Evolutionary conservation across 2,329 filamentous ascomycete species (phyloP).

Genomic region (Pseudocercospora cruenta): DNA sequence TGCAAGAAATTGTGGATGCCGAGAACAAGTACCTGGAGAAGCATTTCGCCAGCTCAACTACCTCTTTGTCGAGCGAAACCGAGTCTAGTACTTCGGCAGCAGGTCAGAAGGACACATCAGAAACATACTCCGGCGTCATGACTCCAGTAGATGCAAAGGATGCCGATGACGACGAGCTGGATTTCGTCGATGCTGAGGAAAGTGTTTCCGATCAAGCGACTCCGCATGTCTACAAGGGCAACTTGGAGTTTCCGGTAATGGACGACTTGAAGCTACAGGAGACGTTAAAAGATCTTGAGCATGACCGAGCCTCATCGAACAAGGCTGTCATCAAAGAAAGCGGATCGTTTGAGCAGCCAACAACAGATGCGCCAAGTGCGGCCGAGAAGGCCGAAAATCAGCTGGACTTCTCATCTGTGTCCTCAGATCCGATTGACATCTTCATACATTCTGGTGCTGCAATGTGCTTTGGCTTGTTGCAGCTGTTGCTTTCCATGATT

Average conservation of each 20-base stretch:
- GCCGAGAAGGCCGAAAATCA: conserved; percentile 45
- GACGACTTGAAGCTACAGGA: conserved; percentile 34
- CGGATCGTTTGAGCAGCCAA: not conserved
- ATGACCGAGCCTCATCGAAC: not conserved
- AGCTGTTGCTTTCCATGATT: conserved; percentile 88
- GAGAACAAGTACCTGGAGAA: conserved; percentile 65
- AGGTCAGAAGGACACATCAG: conserved; percentile 12
- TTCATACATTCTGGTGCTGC: conserved; percentile 89
- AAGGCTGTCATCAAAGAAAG: conserved; percentile 10
- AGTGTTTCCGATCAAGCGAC: conserved; percentile 50
- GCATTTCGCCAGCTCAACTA: conserved; percentile 23
- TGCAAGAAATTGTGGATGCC: conserved; percentile 76
- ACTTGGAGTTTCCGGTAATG: conserved; percentile 42
- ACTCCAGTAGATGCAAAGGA: conserved; percentile 15
- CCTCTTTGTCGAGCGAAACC: conserved; percentile 5
- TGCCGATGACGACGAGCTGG: conserved; percentile 45
- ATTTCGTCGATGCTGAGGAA: conserved; percentile 63
- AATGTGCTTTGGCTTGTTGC: conserved; percentile 84
- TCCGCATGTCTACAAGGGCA: conserved; percentile 53
- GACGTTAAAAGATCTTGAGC: conserved; percentile 15
- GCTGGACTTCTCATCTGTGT: conserved; percentile 66
- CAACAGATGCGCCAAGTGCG: conserved; percentile 6
- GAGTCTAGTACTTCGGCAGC: conserved; percentile 9
- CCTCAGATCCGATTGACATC: conserved; percentile 71
- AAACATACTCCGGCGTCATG: conserved; percentile 23